Evolutionary conservation across 225 moss, liverwort and hornwort species (phyloP), one percentile per base, ranked within the genome.

Genomic region (Pseudoscleropodium purum): DNA sequence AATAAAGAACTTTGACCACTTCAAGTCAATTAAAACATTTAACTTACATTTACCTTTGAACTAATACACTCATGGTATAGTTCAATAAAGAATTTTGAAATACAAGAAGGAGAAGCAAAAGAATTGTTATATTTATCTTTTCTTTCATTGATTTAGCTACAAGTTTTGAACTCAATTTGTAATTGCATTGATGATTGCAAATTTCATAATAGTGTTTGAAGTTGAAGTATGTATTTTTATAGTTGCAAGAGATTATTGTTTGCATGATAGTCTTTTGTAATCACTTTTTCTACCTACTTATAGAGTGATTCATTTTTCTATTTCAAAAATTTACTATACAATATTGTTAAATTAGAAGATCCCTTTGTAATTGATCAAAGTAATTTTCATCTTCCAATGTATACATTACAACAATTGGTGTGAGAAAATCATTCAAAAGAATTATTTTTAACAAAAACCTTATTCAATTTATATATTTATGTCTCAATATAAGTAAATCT

Each of bases 261-360:
- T 70, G 25, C 1, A 7, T 14, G 24, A 2, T 3, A 37, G 5
- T 21, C 13, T 68, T 24, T 0, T 13, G 0, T 13, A 24, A 41
- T 72, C 41, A 41, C 15, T 25, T 72, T 8, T 24, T 8, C 0
- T 25, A 39, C 25, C 39, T 72, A 72, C 26, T 72, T 26, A 5
- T 25, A 72, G 8, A 15, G 4, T 41, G 26, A 41, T 72, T 41
- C 26, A 72, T 15, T 41, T 72, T 72, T 25, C 70, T 39, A 25
- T 12, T 25, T 72, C 41, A 72, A 72, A 70, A 23, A 8, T 25
- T 41, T 72, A 26, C 4, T 24, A 0, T 15, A 70, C 25, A 39
- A 25, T 25, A 39, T 26, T 70, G 8, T 25, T 41, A 14, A 14
- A 57, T 70, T 70, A 70, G 7, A 3, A 0, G 0, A 24, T 25